Evolutionary conservation across 805 yeast species (phyloP), one percentile per base, ranked within the genome.

Genomic region (Millerozyma miso): DNA sequence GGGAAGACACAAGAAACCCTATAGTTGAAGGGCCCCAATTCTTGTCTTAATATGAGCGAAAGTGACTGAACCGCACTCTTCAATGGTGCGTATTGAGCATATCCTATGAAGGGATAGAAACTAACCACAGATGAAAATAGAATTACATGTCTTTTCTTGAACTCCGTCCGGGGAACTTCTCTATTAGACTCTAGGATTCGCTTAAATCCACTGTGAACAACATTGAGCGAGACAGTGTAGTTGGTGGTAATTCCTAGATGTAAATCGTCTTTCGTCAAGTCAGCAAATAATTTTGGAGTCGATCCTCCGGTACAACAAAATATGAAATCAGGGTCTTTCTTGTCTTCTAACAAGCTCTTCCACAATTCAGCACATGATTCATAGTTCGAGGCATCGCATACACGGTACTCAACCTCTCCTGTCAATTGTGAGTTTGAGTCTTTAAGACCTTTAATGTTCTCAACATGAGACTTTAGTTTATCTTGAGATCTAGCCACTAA

Each of bases 301-400:
- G 96, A 81, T 0, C 83, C 78, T 4, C 98, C 98, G 12, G 96
- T 98, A 65, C 97, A 88, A 57, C 91, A 81, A 42, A 88, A 62
- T 5, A 90, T 77, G 38, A 79, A 76, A 52, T 90, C 96, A 0
- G 96, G 95, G 15, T 70, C 74, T 3, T 43, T 42, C 4, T 50
- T 44, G 3, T 39, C 40, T 13, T 29, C 43, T 7, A 51, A 54
- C 31, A 74, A 44, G 31, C 64, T 47, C 2, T 59, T 50, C 65
- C 83, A 71, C 18, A 76, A 69, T 12, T 59, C 56, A 13, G 60
- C 72, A 41, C 85, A 79, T 1, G 64, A 67, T 0, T 59, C 68
- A 45, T 86, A 80, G 12, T 64, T 59, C 1, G 90, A 67, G 13
- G 85, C 74, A 55, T 93, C 97, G 17, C 87, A 83, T 0, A 79